These are phyloP conservation scores for Lantana camara DNA, from an alignment of 257 asterid species.

Conservation along the genomic window DNA sequence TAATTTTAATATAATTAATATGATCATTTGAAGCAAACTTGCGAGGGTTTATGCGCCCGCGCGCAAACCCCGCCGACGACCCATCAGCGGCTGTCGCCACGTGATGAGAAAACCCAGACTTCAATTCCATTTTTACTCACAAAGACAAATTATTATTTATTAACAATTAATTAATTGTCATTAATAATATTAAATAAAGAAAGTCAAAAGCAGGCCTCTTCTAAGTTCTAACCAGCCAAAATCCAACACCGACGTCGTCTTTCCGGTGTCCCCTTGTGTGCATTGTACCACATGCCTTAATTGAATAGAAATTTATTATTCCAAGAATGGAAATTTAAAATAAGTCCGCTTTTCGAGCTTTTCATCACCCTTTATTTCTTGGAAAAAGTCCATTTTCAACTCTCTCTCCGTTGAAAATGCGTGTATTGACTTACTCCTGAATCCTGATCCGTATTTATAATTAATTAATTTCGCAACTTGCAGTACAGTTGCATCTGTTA, in stretches of 20 bases:
- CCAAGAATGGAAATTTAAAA: background rate
- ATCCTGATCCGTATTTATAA: background rate
- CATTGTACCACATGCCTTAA: conserved; percentile 37
- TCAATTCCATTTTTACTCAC: background rate
- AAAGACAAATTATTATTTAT: background rate
- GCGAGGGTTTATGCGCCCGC: conserved; percentile 17
- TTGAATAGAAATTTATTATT: background rate
- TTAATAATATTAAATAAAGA: background rate
- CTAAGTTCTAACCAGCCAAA: conserved; percentile 16
- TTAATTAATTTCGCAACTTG: conserved; percentile 26
- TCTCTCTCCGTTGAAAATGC: conserved; percentile 36
- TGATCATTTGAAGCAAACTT: background rate
- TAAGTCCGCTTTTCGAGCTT: conserved; percentile 20
- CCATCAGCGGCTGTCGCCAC: conserved; percentile 28
- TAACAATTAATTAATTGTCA: background rate
- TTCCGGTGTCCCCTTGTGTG: conserved; percentile 16
- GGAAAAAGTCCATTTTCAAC: conserved; percentile 44
- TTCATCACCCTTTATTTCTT: conserved; percentile 18
- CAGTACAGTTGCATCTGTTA: background rate
- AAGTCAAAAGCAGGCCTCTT: conserved; percentile 40
- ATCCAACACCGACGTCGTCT: conserved; percentile 52
- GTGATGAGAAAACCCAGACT: background rate
- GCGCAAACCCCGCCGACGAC: conserved; percentile 7
- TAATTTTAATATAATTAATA: too few species aligned
- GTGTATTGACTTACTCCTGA: conserved; percentile 37